Conservation (phyloP, 225 moss, liverwort and hornwort genomes). For the Sphagnum tenellum region DNA sequence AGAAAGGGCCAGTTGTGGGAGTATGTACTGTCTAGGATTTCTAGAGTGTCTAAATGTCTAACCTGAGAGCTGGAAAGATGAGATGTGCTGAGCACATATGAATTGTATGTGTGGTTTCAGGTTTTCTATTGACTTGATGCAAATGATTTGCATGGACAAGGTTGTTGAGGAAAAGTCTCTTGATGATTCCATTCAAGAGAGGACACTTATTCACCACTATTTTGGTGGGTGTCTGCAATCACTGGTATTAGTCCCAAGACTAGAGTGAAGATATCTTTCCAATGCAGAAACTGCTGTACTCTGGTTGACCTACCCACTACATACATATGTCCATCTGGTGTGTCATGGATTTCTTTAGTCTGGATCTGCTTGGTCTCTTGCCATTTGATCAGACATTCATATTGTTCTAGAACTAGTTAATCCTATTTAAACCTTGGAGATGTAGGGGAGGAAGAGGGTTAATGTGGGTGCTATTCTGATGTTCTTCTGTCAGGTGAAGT, state of each 20-base stretch:
- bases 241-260: slow-evolving; percentile 34
- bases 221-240: slow-evolving; percentile 92
- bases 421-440: background rate
- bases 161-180: slow-evolving; percentile 70
- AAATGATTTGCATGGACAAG: slow-evolving; percentile 79
- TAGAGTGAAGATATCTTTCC: background rate
- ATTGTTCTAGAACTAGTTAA: too few relatives aligned
- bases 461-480: slow-evolving; percentile 18
- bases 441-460: slow-evolving; percentile 8
- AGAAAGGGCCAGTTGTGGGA: too few relatives aligned
- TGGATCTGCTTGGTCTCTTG: too few relatives aligned
- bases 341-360: too few relatives aligned
- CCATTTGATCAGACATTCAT: too few relatives aligned
- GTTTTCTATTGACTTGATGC: slow-evolving; percentile 82
- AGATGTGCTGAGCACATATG: too few relatives aligned
- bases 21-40: too few relatives aligned
- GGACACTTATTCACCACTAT: slow-evolving; percentile 73
- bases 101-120: slow-evolving; percentile 11
- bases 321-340: too few relatives aligned
- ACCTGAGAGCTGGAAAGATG: too few relatives aligned
- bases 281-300: too few relatives aligned
- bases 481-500: slow-evolving; percentile 70
- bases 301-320: too few relatives aligned
- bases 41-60: too few relatives aligned
- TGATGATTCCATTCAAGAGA: slow-evolving; percentile 65